Base-by-base conservation (phyloP, 352 stramenopile genomes). In the Globisporangium cylindrosporum region DNA sequence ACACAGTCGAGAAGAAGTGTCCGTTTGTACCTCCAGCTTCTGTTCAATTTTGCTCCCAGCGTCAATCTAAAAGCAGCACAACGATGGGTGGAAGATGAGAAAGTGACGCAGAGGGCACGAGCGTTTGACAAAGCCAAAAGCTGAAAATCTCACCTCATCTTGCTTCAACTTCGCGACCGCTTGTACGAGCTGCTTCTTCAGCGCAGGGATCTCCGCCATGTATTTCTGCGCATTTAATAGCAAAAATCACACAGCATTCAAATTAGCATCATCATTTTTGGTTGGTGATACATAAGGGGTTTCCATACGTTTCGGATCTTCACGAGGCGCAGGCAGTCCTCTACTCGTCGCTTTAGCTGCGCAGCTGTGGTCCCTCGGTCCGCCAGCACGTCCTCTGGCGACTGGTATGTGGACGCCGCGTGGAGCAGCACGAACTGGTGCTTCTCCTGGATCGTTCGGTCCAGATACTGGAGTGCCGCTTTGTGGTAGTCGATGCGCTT, bases 401-500 rank as follows among this genome's bases (percentile, higher is more conserved):
- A 86, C 54, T 77, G 61, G 72, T 89, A 92, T 57, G 73, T 82
- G 55, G 69, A 67, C 15, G 76, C 63, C 48, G 73, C 87, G 32
- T 89, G 73, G 27, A 76, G 74, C 27, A 93, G 60, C 18, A 90
- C 58, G 27, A 80, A 75, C 68, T 90, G 78, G 55, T 94, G 83
- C 34, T 86, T 74, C 32, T 84, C 73, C 66, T 69, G 62, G 46
- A 94, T 81, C 43, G 79, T 71, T 49, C 82, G 74, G 64, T 94
- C 78, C 65, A 94, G 62, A 54, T 81, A 89, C 34, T 79, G 77
- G 53, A 94, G 80, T 38, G 78, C 82, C 10, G 78, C 77, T 62
- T 90, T 92, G 62, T 88, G 78, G 63, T 91, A 74, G 51, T 94
- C 86, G 62, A 94, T 94, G 53, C 90, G 86, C 73, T 94, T 94